phyloP scores from a whole-genome alignment of 345 rosid species.

The Populus tremula region DNA sequence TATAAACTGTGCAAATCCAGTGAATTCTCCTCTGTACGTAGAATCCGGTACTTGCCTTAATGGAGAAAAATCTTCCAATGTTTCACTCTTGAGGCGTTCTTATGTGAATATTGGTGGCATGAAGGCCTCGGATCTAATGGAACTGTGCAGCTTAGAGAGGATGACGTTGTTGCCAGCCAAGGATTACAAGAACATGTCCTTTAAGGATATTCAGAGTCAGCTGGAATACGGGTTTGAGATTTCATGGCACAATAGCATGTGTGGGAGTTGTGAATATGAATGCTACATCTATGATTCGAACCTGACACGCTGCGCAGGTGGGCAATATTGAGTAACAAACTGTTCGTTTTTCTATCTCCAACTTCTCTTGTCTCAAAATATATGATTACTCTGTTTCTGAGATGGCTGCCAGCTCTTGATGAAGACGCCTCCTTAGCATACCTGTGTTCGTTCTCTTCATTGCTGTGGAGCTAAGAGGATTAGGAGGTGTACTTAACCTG shows the following conservation, averaged over 20 bases:
- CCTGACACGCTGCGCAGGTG: not conserved
- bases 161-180: not conserved
- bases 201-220: not conserved
- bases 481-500: too few species aligned
- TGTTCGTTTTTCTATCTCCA: not conserved
- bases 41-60: not conserved
- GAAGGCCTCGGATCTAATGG: not conserved
- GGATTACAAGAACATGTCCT: not conserved
- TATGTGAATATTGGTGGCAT: not conserved
- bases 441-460: too few species aligned
- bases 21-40: not conserved
- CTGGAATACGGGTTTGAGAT: constrained; percentile 2
- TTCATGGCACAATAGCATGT: not conserved
- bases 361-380: too few species aligned
- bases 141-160: not conserved
- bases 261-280: too few species aligned
- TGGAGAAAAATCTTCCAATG: too few species aligned
- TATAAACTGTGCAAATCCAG: not conserved
- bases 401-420: too few species aligned
- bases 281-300: not conserved
- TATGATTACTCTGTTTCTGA: too few species aligned
- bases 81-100: not conserved
- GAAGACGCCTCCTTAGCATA: too few species aligned
- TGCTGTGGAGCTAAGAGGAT: too few species aligned
- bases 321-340: not conserved